Conservation (phyloP, 2,329 filamentous ascomycete genomes). For the Sphaerostilbella broomeana region DNA sequence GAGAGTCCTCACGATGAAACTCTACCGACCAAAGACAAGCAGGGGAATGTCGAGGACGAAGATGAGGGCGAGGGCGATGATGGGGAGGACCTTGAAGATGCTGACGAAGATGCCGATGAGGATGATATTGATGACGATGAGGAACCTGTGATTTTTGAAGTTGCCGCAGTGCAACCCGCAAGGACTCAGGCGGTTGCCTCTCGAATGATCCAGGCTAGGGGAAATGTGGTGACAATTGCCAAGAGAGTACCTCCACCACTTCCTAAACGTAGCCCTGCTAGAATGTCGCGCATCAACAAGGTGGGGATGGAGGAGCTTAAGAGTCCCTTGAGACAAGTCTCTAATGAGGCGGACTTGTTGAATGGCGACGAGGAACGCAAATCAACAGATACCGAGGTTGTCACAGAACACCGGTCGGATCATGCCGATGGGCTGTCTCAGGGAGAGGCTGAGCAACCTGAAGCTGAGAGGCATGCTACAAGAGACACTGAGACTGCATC, state of each 20-base stretch:
- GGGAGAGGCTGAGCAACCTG: conserved; percentile 2
- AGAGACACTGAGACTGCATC: conserved; percentile 1
- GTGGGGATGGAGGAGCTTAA: conserved; percentile 47
- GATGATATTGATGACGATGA: conserved; percentile 49
- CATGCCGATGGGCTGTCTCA: no score
- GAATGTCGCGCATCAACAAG: conserved; percentile 47
- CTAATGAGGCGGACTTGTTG: conserved; percentile 28
- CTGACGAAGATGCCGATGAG: conserved; percentile 33
- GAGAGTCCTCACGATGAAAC: conserved; percentile 17
- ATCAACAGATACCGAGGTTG: conserved; percentile 2
- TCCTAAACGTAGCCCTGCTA: conserved; percentile 67
- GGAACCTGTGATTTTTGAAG: conserved; percentile 63
- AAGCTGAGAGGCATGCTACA: not conserved
- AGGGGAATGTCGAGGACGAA: conserved; percentile 17
- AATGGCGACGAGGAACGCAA: conserved; percentile 14
- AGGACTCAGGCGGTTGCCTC: conserved; percentile 53
- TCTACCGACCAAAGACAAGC: conserved; percentile 20
- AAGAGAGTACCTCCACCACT: conserved; percentile 73
- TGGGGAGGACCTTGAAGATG: conserved; percentile 19
- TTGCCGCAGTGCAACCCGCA: conserved; percentile 52
- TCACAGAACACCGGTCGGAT: no score
- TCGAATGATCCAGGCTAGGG: conserved; percentile 63
- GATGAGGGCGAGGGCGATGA: conserved; percentile 13
- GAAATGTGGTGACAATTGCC: conserved; percentile 76
- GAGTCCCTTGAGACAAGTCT: conserved; percentile 47